A percentile compares a stretch with the other conserved stretches of the same genome.
Evolutionary conservation across 2,329 filamentous ascomycete species (phyloP).

Genomic region (Clarireedia hainanense): DNA sequence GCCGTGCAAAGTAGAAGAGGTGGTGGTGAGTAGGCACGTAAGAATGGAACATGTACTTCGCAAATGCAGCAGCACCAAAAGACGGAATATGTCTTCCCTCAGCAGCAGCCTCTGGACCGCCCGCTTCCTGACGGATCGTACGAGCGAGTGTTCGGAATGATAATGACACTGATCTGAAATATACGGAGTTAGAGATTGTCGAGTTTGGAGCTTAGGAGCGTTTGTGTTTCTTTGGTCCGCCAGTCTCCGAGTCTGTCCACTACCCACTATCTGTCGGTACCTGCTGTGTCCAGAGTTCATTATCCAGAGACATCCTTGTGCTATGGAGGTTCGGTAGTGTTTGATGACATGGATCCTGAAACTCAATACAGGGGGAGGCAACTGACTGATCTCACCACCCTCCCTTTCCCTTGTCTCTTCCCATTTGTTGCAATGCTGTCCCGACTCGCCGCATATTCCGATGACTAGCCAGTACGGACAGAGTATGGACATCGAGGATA

Average conservation of each 20-base stretch:
- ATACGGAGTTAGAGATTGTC: background rate
- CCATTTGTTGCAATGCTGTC: no score
- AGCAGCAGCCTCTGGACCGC: no score
- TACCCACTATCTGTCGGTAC: background rate
- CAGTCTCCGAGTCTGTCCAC: no score
- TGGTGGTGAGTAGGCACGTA: no score
- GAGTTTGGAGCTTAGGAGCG: background rate
- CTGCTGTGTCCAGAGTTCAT: no score
- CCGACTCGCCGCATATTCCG: no score
- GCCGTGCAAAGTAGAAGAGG: no score
- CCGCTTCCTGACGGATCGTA: background rate
- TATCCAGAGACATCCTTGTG: background rate
- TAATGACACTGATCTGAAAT: background rate
- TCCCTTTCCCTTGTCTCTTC: no score
- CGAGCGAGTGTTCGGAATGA: background rate
- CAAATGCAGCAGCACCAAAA: background rate
- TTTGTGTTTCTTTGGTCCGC: background rate
- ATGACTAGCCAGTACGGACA: no score
- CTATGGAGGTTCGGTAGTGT: slow-evolving; percentile 1
- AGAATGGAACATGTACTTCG: no score
- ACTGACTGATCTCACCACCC: background rate
- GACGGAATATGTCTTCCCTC: no score
- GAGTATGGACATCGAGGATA: no score
- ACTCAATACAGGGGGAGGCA: slow-evolving; percentile 1
- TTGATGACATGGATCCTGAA: slow-evolving; percentile 7